Base-by-base conservation (phyloP, 352 stramenopile species). In the Pythium angustatum region DNA sequence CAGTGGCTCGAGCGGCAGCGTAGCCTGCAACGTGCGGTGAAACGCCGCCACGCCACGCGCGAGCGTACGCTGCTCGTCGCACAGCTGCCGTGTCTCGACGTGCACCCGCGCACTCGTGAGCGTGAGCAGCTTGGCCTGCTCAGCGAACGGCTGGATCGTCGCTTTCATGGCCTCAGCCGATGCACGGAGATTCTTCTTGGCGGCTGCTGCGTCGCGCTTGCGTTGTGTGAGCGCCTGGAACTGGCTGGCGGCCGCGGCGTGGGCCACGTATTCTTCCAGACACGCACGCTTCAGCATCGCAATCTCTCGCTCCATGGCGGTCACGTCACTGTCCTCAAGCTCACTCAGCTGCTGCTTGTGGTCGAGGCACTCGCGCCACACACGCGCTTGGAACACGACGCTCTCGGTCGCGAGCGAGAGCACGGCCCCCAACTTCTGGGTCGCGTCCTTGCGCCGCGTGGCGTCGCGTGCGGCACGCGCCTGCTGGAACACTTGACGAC, bases 311-410 rank as follows among this genome's bases (percentile, higher is more conserved):
- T 88, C 81, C 51, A 85, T n/a, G 10, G 43, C 58, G 10, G 19
- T 17, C 11, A 68, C 58, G 68, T 77, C 67, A 2, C 63, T 61
- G 38, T 90, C 79, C 52, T 82, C 70, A 41, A 90, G 68, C 28
- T 65, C 76, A 10, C 57, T 55, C 33, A 89, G 63, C 33, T 76
- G 48, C 26, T 75, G 21, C 43, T 81, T 83, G 38, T 73, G 64
- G 51, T 84, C 83, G 21, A 87, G 61, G 22, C 79, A 87, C 50
- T 90, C 82, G 1, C 75, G 74, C 85, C 85, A 93, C 17, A 91
- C 81, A 8, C 71, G 71, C 38, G 85, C 79, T 45, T 90, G 85
- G 58, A 90, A 93, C 14, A 88, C 60, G 22, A 87, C 76, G 58
- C 71, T 77, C 22, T 66, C 68, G 17, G 64, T 76, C 44, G 72